phyloP scores from a whole-genome alignment of 805 yeast genomes.

The Tetrapisispora taiwanensis region DNA sequence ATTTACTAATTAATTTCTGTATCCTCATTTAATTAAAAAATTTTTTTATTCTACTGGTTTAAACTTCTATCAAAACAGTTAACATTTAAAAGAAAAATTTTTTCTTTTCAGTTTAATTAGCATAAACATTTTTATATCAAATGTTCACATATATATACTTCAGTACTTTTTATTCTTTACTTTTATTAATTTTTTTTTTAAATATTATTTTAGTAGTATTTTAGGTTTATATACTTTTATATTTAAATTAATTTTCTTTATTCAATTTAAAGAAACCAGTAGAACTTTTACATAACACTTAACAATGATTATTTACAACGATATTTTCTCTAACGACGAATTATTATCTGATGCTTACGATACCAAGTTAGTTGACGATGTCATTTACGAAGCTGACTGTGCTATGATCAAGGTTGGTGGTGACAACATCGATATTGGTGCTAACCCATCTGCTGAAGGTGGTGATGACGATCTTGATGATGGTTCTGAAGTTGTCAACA shows the following conservation, averaged over 20 bases:
- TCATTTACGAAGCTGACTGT: slow-evolving; percentile 95
- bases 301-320: slow-evolving; percentile 41
- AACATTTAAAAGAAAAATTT: not conserved
- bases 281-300: not conserved
- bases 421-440: slow-evolving; percentile 96
- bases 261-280: not conserved
- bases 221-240: not conserved
- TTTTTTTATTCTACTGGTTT: not conserved
- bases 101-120: too few species aligned
- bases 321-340: slow-evolving; percentile 91
- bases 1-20: too few species aligned
- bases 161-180: too few species aligned
- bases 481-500: slow-evolving; percentile 86
- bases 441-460: slow-evolving; percentile 98
- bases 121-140: too few species aligned
- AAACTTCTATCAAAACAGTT: too few species aligned
- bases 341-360: slow-evolving; percentile 96
- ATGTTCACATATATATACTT: too few species aligned
- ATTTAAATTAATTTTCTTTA: not conserved
- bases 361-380: slow-evolving; percentile 75
- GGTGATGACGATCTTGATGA: slow-evolving; percentile 78
- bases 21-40: too few species aligned
- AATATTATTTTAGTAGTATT: too few species aligned
- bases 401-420: slow-evolving; percentile 80
- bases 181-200: too few species aligned